These are phyloP conservation scores for Sedum album DNA, from an alignment of 164 flowering plant genomes.

Conservation along the genomic window DNA sequence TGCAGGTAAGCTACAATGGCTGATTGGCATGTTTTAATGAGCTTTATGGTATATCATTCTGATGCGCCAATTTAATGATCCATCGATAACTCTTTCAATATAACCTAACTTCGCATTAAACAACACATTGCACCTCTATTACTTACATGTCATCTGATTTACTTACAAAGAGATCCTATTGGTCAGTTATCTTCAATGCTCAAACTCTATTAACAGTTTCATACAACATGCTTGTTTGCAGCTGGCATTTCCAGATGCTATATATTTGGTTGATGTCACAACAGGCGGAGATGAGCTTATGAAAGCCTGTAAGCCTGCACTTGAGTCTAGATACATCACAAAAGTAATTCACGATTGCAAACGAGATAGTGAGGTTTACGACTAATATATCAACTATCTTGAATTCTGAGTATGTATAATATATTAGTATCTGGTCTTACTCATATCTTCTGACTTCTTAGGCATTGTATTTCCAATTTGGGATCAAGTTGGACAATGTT, in stretches of 20 bases:
- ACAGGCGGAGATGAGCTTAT: conserved; percentile 69
- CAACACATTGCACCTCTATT: not conserved
- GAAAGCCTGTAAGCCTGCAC: conserved; percentile 96
- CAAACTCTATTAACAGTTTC: not conserved
- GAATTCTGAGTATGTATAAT: not conserved
- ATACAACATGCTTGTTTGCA: conserved; percentile 21
- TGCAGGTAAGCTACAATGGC: conserved; percentile 52
- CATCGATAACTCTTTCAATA: too few relatives aligned
- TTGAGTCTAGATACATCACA: conserved; percentile 82
- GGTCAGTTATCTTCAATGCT: not conserved
- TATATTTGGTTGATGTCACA: conserved; percentile 83
- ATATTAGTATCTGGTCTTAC: conserved; percentile 7
- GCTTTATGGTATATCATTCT: not conserved
- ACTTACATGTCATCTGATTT: not conserved
- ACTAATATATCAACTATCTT: conserved; percentile 17
- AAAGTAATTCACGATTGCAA: conserved; percentile 99
- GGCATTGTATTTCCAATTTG: conserved; percentile 85
- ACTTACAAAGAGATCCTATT: not conserved
- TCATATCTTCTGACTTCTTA: conserved; percentile 21
- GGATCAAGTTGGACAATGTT: conserved; percentile 79
- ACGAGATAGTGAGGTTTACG: conserved; percentile 92
- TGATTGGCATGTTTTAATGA: not conserved
- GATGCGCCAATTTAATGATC: too few relatives aligned
- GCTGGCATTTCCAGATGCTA: conserved; percentile 88
- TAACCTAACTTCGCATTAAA: not conserved